phyloP scores from a whole-genome alignment of 352 stramenopile species.

The Phytopythium mirpurense region DNA sequence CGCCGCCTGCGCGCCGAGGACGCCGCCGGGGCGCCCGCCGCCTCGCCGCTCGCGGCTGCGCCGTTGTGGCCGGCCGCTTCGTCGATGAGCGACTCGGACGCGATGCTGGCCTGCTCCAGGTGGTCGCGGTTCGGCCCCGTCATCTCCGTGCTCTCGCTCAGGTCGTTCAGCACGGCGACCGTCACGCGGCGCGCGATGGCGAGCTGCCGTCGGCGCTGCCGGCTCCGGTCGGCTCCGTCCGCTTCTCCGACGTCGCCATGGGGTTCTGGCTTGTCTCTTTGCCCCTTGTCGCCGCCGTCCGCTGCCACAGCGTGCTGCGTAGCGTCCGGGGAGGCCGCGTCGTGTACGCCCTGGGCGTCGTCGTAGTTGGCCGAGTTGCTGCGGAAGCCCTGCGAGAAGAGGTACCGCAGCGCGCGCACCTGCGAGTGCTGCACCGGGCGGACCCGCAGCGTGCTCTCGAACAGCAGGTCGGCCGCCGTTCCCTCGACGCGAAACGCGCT shows the following conservation, averaged over 20 bases:
- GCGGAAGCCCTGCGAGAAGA: constrained; percentile 57
- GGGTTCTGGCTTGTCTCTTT: constrained; percentile 10
- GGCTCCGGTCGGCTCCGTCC: neutral
- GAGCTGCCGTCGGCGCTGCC: constrained; percentile 6
- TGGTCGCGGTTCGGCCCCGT: constrained; percentile 32
- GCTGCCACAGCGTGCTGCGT: neutral
- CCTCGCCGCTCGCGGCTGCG: neutral
- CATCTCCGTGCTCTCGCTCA: constrained; percentile 32
- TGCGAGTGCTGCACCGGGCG: constrained; percentile 52
- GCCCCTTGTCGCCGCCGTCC: neutral
- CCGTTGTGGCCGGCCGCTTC: constrained; percentile 8
- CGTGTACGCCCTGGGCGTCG: neutral
- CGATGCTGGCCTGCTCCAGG: constrained; percentile 28
- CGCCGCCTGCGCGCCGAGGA: constrained; percentile 17
- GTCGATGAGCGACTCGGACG: constrained; percentile 21
- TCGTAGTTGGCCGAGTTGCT: constrained; percentile 25
- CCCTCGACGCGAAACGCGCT: constrained; percentile 62
- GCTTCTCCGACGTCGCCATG: neutral
- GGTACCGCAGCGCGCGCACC: constrained; percentile 52
- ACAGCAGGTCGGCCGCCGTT: constrained; percentile 51
- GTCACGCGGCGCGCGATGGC: constrained; percentile 29
- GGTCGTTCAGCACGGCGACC: constrained; percentile 39
- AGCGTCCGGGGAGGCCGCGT: neutral
- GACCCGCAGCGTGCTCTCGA: constrained; percentile 70
- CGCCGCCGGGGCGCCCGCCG: neutral